phyloP scores from a whole-genome alignment of 441 rosid genomes.

The Gossypium gossypioides region DNA sequence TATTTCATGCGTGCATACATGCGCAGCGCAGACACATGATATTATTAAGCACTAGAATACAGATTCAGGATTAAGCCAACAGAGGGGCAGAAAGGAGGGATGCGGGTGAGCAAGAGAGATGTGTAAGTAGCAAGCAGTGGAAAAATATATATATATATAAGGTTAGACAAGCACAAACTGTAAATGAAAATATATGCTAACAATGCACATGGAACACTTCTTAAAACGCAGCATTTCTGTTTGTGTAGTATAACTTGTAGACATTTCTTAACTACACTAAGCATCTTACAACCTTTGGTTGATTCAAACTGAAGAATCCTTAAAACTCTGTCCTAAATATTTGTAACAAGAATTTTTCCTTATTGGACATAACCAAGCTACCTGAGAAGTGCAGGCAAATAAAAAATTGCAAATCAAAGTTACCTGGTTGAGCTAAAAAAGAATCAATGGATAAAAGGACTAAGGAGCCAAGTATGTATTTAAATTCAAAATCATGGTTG shows the following conservation, averaged over 20 bases:
- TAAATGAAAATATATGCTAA: background rate
- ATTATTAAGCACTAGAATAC: background rate
- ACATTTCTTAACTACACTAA: slow-evolving; percentile 2
- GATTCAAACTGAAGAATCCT: slow-evolving; percentile 17
- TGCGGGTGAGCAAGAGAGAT: no score
- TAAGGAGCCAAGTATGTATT: background rate
- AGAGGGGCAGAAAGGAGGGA: background rate
- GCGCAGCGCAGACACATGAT: background rate
- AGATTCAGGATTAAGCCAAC: background rate
- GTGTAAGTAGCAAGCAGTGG: background rate
- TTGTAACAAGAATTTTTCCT: slow-evolving; percentile 22
- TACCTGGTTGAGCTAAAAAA: slow-evolving; percentile 16
- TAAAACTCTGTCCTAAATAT: slow-evolving; percentile 13
- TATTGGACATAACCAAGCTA: slow-evolving; percentile 41
- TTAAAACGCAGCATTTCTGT: background rate
- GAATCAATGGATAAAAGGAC: slow-evolving; percentile 5
- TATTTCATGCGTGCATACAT: background rate
- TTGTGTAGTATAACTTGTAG: slow-evolving; percentile 9
- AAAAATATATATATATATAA: no score
- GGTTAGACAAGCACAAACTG: background rate
- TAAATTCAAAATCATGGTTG: background rate
- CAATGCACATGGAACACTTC: background rate
- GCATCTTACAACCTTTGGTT: slow-evolving; percentile 17
- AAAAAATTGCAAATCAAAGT: slow-evolving; percentile 10
- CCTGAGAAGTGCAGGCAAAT: slow-evolving; percentile 13